Evolutionary conservation across 2,329 filamentous ascomycete genomes (phyloP), one percentile per base, ranked within the genome.

Genomic region (Phyllosticta citribraziliensis): DNA sequence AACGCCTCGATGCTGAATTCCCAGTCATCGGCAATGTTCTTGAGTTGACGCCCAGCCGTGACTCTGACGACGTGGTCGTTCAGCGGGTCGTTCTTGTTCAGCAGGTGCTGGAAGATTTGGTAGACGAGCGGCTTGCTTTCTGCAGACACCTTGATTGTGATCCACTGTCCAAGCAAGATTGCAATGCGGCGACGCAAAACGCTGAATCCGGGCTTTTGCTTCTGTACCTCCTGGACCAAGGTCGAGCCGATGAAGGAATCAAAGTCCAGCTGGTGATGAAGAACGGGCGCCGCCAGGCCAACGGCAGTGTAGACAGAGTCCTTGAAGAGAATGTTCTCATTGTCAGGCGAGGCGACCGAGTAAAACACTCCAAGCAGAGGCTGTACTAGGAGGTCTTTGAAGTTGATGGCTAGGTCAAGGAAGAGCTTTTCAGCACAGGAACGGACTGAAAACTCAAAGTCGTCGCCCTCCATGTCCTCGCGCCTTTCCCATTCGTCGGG

Each of bases 231-330:
- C 3, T 82, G 80, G 4, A 89, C 84, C 33, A 99, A 78, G 0
- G 88, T 91, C 5, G 85, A 84, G 17, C 83, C 80, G 51, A 99
- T 75, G 69, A 97, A 88, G 1, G 80, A 73, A 69, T 95, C 88
- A 74, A 97, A 97, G 73, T 97, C 88, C 65, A 97, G 84, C 11
- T 84, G 79, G 55, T 86, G 78, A 63, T 87, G 81, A 17, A 97
- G 78, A 50, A 92, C 86, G 1, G 89, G 82, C 1, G 92, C 89
- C 0, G 94, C 85, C 57, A 97, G 80, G 2, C 93, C 92, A 76
- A 99, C 87, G 11, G 93, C 91, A 5, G 90, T 95, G 70, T 99
- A 99, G 0, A 97, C 86, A 0, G 93, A 93, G 71, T 99, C 94
- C 71, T 97, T 97, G 63, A 89, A 85, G 17, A 94, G 81, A 12